Conservation (phyloP, 345 rosid genomes). For the Fremontodendron californicum region DNA sequence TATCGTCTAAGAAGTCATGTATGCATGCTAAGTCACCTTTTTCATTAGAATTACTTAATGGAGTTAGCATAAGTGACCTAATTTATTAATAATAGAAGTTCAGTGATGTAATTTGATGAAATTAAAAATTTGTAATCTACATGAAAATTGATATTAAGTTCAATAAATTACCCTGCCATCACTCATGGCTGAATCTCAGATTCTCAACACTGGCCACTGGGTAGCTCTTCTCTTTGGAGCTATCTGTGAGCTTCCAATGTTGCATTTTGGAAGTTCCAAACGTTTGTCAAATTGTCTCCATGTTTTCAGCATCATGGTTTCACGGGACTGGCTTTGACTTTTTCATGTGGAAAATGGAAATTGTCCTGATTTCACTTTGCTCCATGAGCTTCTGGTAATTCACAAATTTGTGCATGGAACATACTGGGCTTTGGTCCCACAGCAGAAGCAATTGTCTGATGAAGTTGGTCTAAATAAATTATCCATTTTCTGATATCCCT, state of each 20-base stretch:
- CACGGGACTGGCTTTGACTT: conserved; percentile 31
- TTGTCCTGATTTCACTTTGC: conserved; percentile 17
- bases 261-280: neutral
- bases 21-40: no score
- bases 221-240: neutral
- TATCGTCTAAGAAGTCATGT: no score
- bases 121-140: no score
- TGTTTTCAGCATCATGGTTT: conserved; percentile 22
- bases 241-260: neutral
- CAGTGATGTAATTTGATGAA: no score
- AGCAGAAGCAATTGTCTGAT: conserved; percentile 9
- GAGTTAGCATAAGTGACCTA: no score
- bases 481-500: neutral
- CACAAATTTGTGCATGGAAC: neutral
- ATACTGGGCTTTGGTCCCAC: conserved; percentile 20
- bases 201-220: neutral
- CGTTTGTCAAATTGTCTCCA: conserved; percentile 19
- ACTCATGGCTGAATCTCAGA: neutral
- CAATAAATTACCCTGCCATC: no score
- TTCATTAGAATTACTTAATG: no score
- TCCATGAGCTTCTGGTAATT: conserved; percentile 25
- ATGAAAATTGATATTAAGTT: no score
- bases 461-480: neutral
- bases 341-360: conserved; percentile 14
- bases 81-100: no score